Conservation (phyloP, 208 protist species). For the Crithidia mellificae region DNA sequence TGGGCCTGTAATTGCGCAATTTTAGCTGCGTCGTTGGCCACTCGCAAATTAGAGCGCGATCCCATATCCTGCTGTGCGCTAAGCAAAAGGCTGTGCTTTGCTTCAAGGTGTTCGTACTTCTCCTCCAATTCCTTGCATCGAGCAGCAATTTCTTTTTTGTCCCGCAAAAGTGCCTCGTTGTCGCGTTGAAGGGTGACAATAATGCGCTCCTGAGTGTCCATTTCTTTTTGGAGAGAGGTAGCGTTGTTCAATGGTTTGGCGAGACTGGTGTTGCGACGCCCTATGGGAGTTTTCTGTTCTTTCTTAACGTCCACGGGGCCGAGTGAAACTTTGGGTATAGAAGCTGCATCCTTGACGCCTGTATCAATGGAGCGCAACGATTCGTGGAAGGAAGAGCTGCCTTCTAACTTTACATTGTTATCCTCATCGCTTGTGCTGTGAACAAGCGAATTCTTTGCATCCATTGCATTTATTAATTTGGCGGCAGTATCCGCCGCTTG, state of each 20-base stretch:
- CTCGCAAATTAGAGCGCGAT: constrained; percentile 30
- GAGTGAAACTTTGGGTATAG: not conserved
- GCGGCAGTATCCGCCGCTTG: too few relatives aligned
- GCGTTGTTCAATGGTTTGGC: constrained; percentile 9
- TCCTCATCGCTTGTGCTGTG: too few relatives aligned
- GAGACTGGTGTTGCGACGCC: not conserved
- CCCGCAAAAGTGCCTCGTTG: constrained; percentile 55
- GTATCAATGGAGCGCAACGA: not conserved
- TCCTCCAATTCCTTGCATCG: constrained; percentile 48
- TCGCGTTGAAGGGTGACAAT: constrained; percentile 70
- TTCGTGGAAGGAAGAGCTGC: not conserved
- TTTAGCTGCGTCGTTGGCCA: constrained; percentile 41
- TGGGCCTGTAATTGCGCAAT: constrained; percentile 52
- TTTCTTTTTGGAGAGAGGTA: constrained; percentile 44
- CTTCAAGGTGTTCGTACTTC: constrained; percentile 59
- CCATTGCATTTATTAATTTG: too few relatives aligned
- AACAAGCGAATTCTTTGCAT: too few relatives aligned
- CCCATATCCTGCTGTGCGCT: constrained; percentile 40
- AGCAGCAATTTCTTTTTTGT: constrained; percentile 45
- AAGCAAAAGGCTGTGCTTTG: constrained; percentile 66
- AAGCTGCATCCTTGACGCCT: not conserved
- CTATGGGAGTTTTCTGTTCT: not conserved
- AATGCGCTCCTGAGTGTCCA: constrained; percentile 73
- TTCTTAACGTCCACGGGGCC: not conserved
- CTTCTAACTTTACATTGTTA: not conserved